These are phyloP conservation scores for Candida ficus DNA, from an alignment of 805 yeast species.

Conservation along the genomic window DNA sequence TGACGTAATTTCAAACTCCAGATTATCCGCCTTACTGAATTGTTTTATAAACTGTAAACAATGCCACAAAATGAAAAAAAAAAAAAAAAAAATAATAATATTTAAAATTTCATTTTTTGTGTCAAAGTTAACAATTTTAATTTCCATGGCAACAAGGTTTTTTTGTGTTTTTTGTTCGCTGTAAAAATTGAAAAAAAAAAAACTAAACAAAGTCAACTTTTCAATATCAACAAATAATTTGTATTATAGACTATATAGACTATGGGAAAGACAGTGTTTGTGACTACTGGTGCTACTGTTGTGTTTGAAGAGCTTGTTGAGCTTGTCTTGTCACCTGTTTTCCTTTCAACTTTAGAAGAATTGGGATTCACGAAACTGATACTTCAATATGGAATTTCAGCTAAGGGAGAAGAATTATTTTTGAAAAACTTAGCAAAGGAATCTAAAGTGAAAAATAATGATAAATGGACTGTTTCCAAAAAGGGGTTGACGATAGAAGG, in stretches of 20 bases:
- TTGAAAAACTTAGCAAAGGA: constrained; percentile 1
- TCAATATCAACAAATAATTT: too few species aligned
- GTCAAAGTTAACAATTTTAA: neutral
- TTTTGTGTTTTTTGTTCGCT: neutral
- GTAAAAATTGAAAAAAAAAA: too few species aligned
- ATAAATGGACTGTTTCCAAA: constrained; percentile 1
- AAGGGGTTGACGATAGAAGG: constrained; percentile 34
- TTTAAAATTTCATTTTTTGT: neutral
- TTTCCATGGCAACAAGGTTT: neutral
- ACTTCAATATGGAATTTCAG: constrained; percentile 57
- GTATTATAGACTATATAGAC: too few species aligned
- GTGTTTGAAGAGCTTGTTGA: constrained; percentile 60
- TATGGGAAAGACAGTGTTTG: constrained; percentile 33
- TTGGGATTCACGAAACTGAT: constrained; percentile 37
- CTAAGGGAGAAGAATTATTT: constrained; percentile 20
- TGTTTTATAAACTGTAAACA: too few species aligned
- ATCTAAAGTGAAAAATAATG: constrained; percentile 1
- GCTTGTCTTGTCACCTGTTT: constrained; percentile 31
- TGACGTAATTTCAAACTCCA: too few species aligned
- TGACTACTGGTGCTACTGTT: constrained; percentile 90
- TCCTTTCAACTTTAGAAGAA: constrained; percentile 31
- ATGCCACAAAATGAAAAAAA: constrained; percentile 2
- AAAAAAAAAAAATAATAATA: too few species aligned
- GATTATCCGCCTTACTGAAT: too few species aligned
- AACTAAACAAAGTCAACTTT: too few species aligned